A percentile compares a stretch with the other conserved stretches of the same genome.
These are phyloP conservation scores for Claviceps fusiformis DNA, from an alignment of 2,329 filamentous ascomycete genomes.

Conservation along the genomic window DNA sequence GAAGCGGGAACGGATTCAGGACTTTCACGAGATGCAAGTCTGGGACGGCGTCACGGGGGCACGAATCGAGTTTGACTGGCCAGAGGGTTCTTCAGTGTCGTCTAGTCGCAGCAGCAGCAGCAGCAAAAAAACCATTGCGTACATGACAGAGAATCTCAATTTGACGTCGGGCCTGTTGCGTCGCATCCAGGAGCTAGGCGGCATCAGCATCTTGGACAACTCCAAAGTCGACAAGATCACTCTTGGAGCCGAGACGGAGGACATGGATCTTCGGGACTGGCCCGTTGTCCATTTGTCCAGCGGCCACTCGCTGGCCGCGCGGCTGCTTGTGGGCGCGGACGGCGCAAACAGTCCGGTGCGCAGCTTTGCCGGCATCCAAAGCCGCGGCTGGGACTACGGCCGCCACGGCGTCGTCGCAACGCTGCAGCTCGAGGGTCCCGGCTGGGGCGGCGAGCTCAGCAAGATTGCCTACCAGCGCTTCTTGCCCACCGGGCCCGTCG, in stretches of 20 bases:
- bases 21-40: conserved; percentile 93
- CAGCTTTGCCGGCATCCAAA: conserved; percentile 73
- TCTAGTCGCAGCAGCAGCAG: conserved; percentile 12
- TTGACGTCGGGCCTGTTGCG: conserved; percentile 65
- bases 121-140: conserved; percentile 58
- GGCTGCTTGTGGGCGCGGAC: conserved; percentile 83
- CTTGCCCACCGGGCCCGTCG: conserved; percentile 80
- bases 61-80: conserved; percentile 79
- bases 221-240: conserved; percentile 69
- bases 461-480: conserved; percentile 92
- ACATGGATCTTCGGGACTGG: conserved; percentile 72
- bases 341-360: conserved; percentile 91
- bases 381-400: conserved; percentile 84
- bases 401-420: conserved; percentile 88
- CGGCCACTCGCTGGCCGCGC: conserved; percentile 57
- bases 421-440: conserved; percentile 53
- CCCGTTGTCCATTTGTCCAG: conserved; percentile 64
- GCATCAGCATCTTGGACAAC: conserved; percentile 59
- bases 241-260: conserved; percentile 54
- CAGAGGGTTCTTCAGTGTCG: conserved; percentile 27
- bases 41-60: conserved; percentile 91
- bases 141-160: conserved; percentile 94
- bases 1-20: conserved; percentile 59
- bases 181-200: conserved; percentile 55
- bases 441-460: conserved; percentile 36